Base-by-base conservation (phyloP, 345 rosid species). In the Erodium maritimum region DNA sequence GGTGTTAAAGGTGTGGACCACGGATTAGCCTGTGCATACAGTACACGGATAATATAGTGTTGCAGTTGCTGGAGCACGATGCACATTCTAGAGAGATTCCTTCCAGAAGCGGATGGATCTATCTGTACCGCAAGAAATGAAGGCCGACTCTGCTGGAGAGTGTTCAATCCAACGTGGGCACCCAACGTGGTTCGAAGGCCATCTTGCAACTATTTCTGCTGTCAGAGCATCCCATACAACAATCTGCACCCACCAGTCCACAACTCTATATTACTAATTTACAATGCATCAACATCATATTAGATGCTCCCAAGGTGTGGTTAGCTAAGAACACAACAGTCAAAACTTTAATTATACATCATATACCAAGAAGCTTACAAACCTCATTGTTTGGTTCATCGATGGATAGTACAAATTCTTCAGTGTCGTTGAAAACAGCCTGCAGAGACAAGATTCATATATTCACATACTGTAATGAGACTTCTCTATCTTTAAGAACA, bases 101-200 rank as follows among this genome's bases (percentile, higher is more conserved):
- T 78, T 83, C 88, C 88, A 83, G 60, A 68, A 83, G 45, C 83
- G 74, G 53, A 80, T 66, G 0, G 89, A 80, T 67, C 89, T 60
- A 64, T 83, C 89, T 19, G 74, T 80, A 37, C 89, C 89, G 17
- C 85, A 80, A 42, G 85, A 64, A 57, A 83, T 53, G 55, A 83
- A 80, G 21, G 85, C 75, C n/a, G 80, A 79, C 71, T 86, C 96
- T 2, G 58, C 64, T 4, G 96, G 90, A 0, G 95, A 86, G 73
- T 84, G 91, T 55, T 84, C 95, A 1, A 89, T 78, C 95, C 91
- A 89, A 2, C 89, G 82, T 0, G 96, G 87, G n/a, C 82, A 65
- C 51, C 95, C 84, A 12, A 64, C 71, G 63, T 86, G 96, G 76
- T 69, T 86, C 2, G 91, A 84, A 22, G 89, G 79, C 90, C 80